Base-by-base conservation (phyloP, 108 stramenopile species). In the Cyclotella choctawhatcheeana region DNA sequence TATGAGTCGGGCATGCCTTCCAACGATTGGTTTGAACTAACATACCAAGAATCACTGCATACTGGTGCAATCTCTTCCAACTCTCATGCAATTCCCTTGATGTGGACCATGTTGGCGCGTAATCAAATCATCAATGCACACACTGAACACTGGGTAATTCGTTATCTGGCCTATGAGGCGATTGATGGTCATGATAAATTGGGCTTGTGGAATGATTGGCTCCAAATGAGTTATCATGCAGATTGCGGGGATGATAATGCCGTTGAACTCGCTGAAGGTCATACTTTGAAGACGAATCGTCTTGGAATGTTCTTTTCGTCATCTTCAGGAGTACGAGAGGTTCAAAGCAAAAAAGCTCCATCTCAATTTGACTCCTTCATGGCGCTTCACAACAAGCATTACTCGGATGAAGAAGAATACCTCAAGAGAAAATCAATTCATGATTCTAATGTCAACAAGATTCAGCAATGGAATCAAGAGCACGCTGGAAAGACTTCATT, bases 231-330 rank as follows among this genome's bases (percentile, higher is more conserved):
- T 17, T 59, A 47, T 32, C 16, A 53, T 27, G 44, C 16, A 26
- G 54, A 58, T 32, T 67, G 74, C 22, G 22, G 32, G 2, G 40
- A 56, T 37, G 44, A 31, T 40, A 40, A 10, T 0, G 1, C 25
- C 1, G 55, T 56, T 27, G 29, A 24, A 47, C 0, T 59, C 3
- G 40, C 20, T 33, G 69, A 44, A n/a, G 21, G 34, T 6, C 33
- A 29, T 18, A n/a, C 16, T 26, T 53, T 72, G 47, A 29, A 68
- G 20, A 20, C 48, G 48, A 68, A 68, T 62, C 74, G 74, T 21
- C 58, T 76, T 3, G 74, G 74, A 6, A 76, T 76, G 74, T 62
- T 76, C 45, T 76, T 76, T n/a, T 68, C 74, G 12, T 59, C 67
- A 7, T 76, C 74, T 18, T 30, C 58, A 27, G 34, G 25, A 56